Percentiles rank a stretch among this genome's conserved stretches.
Conservation (phyloP, 257 asterid species). For the Nicotiana tabacum region DNA sequence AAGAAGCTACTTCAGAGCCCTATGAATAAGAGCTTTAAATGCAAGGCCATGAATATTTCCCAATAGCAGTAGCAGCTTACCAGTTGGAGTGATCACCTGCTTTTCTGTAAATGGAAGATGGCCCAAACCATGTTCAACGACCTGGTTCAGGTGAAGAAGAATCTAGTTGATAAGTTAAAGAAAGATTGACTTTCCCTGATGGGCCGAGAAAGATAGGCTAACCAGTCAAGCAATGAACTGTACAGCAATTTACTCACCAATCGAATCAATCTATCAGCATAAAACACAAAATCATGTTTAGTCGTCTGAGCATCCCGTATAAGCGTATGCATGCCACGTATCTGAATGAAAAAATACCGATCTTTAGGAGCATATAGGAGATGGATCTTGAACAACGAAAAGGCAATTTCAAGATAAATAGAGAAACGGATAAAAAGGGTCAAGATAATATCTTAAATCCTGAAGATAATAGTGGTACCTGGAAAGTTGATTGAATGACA, state of each 20-base stretch:
- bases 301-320: slow-evolving; percentile 95
- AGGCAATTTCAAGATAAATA: not conserved
- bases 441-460: not conserved
- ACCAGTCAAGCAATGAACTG: slow-evolving; percentile 7
- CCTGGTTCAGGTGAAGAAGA: slow-evolving; percentile 39
- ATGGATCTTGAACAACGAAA: not conserved
- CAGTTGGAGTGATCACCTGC: slow-evolving; percentile 97
- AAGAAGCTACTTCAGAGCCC: not conserved
- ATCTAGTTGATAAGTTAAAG: slow-evolving; percentile 20
- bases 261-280: slow-evolving; percentile 89
- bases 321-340: slow-evolving; percentile 99
- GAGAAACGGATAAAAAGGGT: not conserved
- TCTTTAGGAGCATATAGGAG: not conserved
- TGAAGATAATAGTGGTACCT: slow-evolving; percentile 43
- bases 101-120: slow-evolving; percentile 98
- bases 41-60: not conserved
- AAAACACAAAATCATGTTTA: slow-evolving; percentile 88
- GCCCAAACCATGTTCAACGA: slow-evolving; percentile 98
- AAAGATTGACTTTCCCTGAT: not conserved
- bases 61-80: slow-evolving; percentile 38
- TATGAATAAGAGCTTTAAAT: not conserved
- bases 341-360: slow-evolving; percentile 45
- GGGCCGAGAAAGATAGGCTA: not conserved
- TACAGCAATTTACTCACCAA: slow-evolving; percentile 51
- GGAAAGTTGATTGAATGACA: slow-evolving; percentile 96